Evolutionary conservation across 108 stramenopile species (phyloP).

Genomic region (Ochromonas danica): DNA sequence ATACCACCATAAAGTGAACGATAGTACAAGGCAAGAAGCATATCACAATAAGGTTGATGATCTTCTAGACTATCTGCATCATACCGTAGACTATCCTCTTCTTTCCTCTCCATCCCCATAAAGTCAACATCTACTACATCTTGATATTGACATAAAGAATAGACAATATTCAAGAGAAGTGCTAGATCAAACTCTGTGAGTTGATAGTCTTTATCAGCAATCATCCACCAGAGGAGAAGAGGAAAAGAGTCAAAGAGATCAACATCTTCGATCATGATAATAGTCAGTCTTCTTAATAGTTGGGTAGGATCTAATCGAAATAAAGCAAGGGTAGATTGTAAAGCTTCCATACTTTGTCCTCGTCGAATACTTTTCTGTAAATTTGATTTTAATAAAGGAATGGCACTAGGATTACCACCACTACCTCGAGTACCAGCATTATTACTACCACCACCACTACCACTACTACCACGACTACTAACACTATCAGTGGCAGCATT

Average conservation of each 20-base stretch:
- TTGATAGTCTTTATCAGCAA: not conserved
- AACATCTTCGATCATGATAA: not conserved
- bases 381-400: not conserved
- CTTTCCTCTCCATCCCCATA: not conserved
- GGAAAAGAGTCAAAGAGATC: not conserved
- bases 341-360: not conserved
- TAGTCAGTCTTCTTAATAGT: not conserved
- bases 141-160: not conserved
- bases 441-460: too few species aligned
- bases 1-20: not conserved
- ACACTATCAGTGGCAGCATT: not conserved
- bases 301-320: not conserved
- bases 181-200: not conserved
- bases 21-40: not conserved
- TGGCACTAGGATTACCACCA: too few species aligned
- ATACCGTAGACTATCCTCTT: not conserved
- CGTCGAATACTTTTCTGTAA: not conserved
- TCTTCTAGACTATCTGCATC: not conserved
- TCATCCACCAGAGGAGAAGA: not conserved
- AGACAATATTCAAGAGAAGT: not conserved
- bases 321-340: not conserved
- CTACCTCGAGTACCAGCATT: too few species aligned
- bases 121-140: not conserved
- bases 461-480: not conserved
- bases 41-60: not conserved